Percentiles rank a stretch among this genome's conserved stretches.
Evolutionary conservation across 2,329 filamentous ascomycete species (phyloP).

Genomic region (Pseudocercospora macadamiae): DNA sequence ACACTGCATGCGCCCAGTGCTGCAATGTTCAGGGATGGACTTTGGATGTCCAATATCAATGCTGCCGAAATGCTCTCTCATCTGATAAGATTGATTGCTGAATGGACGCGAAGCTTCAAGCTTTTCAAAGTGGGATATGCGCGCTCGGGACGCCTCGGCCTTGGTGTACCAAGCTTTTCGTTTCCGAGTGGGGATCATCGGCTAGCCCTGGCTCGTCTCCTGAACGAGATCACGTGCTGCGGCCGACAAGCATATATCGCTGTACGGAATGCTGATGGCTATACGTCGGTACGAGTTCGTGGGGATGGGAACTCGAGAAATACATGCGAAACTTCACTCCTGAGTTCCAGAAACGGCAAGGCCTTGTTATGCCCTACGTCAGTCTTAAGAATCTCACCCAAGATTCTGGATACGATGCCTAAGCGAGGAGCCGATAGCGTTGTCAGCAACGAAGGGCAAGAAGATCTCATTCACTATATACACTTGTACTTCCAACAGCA

Average conservation of each 20-base stretch:
- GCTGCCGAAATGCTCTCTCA: slow-evolving; percentile 10
- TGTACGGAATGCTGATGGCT: no score
- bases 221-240: not conserved
- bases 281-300: no score
- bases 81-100: slow-evolving; percentile 18
- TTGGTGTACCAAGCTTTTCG: not conserved
- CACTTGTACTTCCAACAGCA: no score
- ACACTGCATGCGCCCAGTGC: not conserved
- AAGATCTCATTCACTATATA: no score
- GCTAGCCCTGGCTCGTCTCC: not conserved
- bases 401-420: no score
- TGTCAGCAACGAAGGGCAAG: no score
- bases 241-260: not conserved
- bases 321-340: no score
- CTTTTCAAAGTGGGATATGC: not conserved
- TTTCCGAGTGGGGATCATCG: slow-evolving; percentile 2
- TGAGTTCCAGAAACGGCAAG: no score
- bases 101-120: slow-evolving; percentile 8
- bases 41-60: slow-evolving; percentile 5
- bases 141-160: slow-evolving; percentile 12
- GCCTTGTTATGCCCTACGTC: no score
- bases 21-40: not conserved
- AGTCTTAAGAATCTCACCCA: no score
- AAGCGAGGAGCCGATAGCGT: no score
- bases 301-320: no score